A percentile compares a stretch with the other conserved stretches of the same genome.
Evolutionary conservation across 371 early-diverging fungal species (phyloP).

Genomic region (Dichotomocladium elegans): DNA sequence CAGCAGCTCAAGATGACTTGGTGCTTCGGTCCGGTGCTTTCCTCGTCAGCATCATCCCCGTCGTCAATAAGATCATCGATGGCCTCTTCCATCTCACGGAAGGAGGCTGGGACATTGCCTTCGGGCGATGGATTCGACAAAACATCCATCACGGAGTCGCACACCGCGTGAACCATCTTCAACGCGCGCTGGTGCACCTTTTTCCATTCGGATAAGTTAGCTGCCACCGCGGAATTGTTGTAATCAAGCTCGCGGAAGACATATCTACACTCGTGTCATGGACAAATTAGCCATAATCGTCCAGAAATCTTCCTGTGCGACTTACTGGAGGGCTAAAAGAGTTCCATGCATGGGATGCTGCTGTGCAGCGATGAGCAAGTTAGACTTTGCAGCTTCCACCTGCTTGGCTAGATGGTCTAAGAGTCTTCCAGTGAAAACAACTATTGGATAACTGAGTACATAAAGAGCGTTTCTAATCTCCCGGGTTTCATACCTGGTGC

Average conservation of each 20-base stretch:
- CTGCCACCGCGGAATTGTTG: conserved; percentile 22
- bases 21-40: conserved; percentile 54
- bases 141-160: conserved; percentile 62
- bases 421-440: conserved; percentile 47
- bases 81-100: conserved; percentile 66
- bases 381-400: conserved; percentile 50
- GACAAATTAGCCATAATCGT: neutral
- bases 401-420: conserved; percentile 50
- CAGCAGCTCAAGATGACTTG: conserved; percentile 88
- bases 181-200: conserved; percentile 39
- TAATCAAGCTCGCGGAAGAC: conserved; percentile 58
- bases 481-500: conserved; percentile 6
- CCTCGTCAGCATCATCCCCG: conserved; percentile 25
- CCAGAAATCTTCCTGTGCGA: neutral
- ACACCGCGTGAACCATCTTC: conserved; percentile 45
- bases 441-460: neutral
- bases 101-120: conserved; percentile 75
- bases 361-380: conserved; percentile 68
- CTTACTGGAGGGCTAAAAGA: conserved; percentile 62
- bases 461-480: neutral
- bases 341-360: conserved; percentile 74
- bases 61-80: conserved; percentile 56
- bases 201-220: conserved; percentile 40
- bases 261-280: conserved; percentile 37
- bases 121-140: conserved; percentile 79